phyloP scores from a whole-genome alignment of 108 stramenopile genomes.

The Chaetoceros tenuissimus region DNA sequence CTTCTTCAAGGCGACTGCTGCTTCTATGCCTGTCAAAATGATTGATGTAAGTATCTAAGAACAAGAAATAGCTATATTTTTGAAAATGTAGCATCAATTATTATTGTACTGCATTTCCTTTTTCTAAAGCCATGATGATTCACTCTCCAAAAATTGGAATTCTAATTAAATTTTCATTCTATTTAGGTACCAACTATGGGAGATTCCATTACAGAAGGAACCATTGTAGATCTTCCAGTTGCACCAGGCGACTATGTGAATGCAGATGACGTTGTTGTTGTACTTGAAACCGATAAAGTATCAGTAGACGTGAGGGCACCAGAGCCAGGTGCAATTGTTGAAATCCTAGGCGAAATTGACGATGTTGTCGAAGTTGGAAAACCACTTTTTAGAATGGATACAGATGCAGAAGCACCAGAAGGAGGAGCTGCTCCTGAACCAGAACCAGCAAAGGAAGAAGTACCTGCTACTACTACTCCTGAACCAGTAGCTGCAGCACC shows the following conservation, averaged over 20 bases:
- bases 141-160: background rate
- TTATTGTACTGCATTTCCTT: background rate
- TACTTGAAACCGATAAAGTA: conserved; percentile 98
- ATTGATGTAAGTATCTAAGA: conserved; percentile 42
- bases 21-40: conserved; percentile 57
- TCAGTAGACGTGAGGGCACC: conserved; percentile 84
- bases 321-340: conserved; percentile 75
- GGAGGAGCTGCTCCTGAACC: conserved; percentile 12
- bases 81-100: background rate
- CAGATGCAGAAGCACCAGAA: conserved; percentile 65
- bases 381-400: conserved; percentile 82
- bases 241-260: conserved; percentile 76
- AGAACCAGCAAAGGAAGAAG: conserved; percentile 9
- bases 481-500: conserved; percentile 25
- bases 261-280: conserved; percentile 76
- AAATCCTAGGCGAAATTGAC: conserved; percentile 87
- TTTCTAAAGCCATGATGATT: background rate
- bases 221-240: conserved; percentile 90
- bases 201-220: conserved; percentile 97
- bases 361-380: conserved; percentile 95
- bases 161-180: conserved; percentile 4
- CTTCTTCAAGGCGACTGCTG: background rate
- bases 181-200: conserved; percentile 80
- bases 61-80: background rate
- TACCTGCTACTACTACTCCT: conserved; percentile 19